Evolutionary conservation across 2,329 filamentous ascomycete species (phyloP), one percentile per base, ranked within the genome.

Genomic region (Pseudogymnoascus verrucosus): DNA sequence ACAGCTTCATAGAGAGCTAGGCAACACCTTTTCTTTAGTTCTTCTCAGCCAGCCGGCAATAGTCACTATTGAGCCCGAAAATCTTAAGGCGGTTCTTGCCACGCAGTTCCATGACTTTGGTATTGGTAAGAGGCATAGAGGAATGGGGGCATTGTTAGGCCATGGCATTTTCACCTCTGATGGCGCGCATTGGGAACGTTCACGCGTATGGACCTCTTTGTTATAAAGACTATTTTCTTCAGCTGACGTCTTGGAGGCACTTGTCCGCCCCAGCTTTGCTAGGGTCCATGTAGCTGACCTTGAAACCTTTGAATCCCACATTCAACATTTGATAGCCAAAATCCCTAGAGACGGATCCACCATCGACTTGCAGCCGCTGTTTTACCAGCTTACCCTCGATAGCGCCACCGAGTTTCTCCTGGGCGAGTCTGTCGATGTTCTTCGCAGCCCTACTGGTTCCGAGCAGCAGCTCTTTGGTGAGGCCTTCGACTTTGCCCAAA

Each of bases 261-360:
- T 84, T 71, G 76, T 87, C 59, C 76, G 82, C 8, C 84, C 84
- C 0, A 78, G 81, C 66, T 85, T 85, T 66, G 76, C 80, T 5
- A 74, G 81, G 11, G 80, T 82, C 64, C 80, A 84, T 71, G 76
- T 84, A 39, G 85, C 86, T 37, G 89, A 93, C 71, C 77, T 93
- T 36, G 79, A 85, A 37, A 84, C 88, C 63, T 87, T 91, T 67
- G 89, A 93, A 71, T 78, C 79, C n/a, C 89, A 93, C 73, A 79
- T 90, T 2, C 77, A 82, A 62, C 80, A 84, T 54, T 63, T 77
- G 81, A 62, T 79, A 78, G 12, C 78, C 89, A 16, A 84, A 82
- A 76, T 87, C 51, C 72, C 69, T 2, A 19, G 51, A 21, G 51
- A 57, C 10, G 51, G 51, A 12, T 57, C 51, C 28, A 57, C 51